Conservation (phyloP, 2,329 filamentous ascomycete genomes). For the Cadophora gregata region DNA sequence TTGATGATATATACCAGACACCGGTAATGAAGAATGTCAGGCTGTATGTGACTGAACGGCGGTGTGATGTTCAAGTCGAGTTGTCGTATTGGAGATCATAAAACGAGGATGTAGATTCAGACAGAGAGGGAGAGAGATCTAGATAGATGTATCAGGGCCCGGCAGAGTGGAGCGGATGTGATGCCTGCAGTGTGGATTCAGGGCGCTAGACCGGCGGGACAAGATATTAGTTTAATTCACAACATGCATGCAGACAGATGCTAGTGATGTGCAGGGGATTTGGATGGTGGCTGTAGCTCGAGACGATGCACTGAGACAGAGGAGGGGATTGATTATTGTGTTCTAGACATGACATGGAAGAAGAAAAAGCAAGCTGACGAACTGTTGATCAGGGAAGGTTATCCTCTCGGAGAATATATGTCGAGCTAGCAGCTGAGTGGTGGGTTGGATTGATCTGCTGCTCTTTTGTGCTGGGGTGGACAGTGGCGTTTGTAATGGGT, state of each 20-base stretch:
- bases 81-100: conserved; percentile 39
- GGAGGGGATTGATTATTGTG: not conserved
- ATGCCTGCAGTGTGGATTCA: conserved; percentile 22
- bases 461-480: conserved; percentile 25
- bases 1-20: conserved; percentile 28
- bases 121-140: conserved; percentile 32
- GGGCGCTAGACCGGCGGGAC: conserved; percentile 27
- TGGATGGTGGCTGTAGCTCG: conserved; percentile 24
- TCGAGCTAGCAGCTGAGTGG: conserved; percentile 25
- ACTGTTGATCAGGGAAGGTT: conserved; percentile 27
- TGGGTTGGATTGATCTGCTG: conserved; percentile 34
- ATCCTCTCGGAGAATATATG: conserved; percentile 25
- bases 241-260: conserved; percentile 19
- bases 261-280: conserved; percentile 25
- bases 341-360: conserved; percentile 22
- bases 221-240: conserved; percentile 28
- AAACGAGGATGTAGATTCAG: conserved; percentile 27
- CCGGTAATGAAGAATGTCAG: conserved; percentile 13
- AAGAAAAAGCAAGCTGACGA: conserved; percentile 29
- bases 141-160: conserved; percentile 39
- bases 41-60: conserved; percentile 23
- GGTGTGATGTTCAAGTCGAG: conserved; percentile 42
- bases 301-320: conserved; percentile 2
- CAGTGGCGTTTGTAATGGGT: conserved; percentile 18
- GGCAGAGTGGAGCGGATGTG: conserved; percentile 25